Conservation (phyloP, 169 alveolate species). For the Fabrea salina region DNA sequence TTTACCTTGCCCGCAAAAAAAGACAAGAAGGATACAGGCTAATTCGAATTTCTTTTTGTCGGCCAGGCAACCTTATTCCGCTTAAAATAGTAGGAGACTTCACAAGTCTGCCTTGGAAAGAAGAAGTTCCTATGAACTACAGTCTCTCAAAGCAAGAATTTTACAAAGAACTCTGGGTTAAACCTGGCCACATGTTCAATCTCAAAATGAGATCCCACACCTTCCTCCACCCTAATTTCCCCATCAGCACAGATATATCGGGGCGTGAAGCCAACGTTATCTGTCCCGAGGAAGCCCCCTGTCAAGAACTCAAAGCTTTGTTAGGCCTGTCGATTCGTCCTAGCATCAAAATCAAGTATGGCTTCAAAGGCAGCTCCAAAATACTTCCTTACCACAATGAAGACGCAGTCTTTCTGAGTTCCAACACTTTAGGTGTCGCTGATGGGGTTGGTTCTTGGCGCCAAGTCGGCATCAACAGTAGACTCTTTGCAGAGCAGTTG, state of each 20-base stretch:
- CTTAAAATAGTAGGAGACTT: background rate
- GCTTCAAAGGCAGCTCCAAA: conserved; percentile 6
- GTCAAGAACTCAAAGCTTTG: too few species aligned
- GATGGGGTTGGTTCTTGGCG: conserved; percentile 31
- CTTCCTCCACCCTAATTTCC: conserved; percentile 7
- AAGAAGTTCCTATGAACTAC: background rate
- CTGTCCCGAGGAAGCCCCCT: background rate
- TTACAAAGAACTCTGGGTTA: conserved; percentile 1
- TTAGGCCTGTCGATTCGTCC: too few species aligned
- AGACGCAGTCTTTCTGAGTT: conserved; percentile 25
- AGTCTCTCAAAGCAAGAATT: background rate
- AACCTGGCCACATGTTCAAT: background rate
- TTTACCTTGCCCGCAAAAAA: too few species aligned
- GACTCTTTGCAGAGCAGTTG: too few species aligned
- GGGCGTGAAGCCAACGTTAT: conserved; percentile 2
- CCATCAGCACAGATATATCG: background rate
- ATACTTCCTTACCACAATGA: conserved; percentile 20
- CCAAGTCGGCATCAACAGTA: too few species aligned
- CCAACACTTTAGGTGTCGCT: conserved; percentile 15
- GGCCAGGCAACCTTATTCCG: background rate
- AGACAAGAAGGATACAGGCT: too few species aligned
- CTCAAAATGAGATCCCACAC: background rate
- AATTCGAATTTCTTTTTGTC: too few species aligned
- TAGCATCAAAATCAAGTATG: background rate
- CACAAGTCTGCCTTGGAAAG: background rate